Conservation (phyloP, 208 protist species). For the Tritrichomonas foetus region DNA sequence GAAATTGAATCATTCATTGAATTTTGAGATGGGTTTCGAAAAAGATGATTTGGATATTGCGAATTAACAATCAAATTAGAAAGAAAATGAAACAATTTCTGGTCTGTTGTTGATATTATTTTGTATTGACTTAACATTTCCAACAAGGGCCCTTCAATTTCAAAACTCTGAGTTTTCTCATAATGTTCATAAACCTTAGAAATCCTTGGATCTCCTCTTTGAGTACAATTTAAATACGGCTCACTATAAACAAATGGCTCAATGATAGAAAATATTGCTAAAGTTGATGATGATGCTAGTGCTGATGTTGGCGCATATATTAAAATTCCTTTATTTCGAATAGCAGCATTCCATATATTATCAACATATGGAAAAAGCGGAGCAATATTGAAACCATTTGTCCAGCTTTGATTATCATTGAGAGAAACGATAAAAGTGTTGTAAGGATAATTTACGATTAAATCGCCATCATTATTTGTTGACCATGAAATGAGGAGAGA, state of each 20-base stretch:
- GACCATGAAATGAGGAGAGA: neutral
- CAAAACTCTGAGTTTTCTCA: neutral
- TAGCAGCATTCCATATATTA: neutral
- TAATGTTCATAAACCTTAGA: neutral
- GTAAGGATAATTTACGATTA: neutral
- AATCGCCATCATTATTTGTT: neutral
- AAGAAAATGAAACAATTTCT: neutral
- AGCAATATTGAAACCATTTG: neutral
- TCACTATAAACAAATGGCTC: neutral
- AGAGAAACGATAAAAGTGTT: neutral
- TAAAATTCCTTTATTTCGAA: neutral
- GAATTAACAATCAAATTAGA: neutral
- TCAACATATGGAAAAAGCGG: neutral
- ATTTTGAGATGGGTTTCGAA: too few species aligned
- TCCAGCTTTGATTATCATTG: neutral
- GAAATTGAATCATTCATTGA: too few species aligned
- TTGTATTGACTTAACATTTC: too few species aligned
- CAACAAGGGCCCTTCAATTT: too few species aligned
- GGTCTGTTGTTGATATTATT: neutral
- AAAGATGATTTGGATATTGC: neutral
- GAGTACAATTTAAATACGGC: neutral
- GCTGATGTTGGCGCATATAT: neutral
- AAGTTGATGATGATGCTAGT: neutral
- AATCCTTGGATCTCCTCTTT: neutral
- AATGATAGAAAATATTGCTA: neutral